These are phyloP conservation scores for Globisporangium alternatum DNA, from an alignment of 352 stramenopile genomes.

Conservation along the genomic window DNA sequence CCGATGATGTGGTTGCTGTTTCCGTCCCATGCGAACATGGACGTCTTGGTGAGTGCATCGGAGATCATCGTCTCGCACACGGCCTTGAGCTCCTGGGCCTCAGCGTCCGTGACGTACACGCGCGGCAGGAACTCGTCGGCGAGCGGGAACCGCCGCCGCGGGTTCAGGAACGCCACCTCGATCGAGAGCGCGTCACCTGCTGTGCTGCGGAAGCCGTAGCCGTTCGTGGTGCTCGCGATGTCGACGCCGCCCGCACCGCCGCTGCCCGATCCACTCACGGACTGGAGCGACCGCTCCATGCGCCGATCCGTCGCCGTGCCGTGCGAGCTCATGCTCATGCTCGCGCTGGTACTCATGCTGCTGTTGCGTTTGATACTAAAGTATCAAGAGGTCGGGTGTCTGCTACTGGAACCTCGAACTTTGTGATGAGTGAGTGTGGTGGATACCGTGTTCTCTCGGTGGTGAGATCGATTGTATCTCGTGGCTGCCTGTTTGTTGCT, in stretches of 20 bases:
- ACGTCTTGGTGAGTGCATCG: conserved; percentile 44
- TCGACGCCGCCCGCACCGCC: conserved; percentile 25
- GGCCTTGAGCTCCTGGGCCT: conserved; percentile 41
- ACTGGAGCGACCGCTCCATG: conserved; percentile 13
- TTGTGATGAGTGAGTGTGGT: too few relatives aligned
- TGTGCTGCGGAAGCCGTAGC: conserved; percentile 47
- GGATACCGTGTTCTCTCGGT: neutral
- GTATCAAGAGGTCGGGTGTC: too few relatives aligned
- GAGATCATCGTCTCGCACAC: conserved; percentile 46
- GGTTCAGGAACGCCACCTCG: conserved; percentile 57
- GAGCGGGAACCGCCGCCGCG: conserved; percentile 55
- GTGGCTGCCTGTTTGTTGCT: neutral
- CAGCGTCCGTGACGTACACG: conserved; percentile 33
- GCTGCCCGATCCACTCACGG: conserved; percentile 23
- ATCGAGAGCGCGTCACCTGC: conserved; percentile 57
- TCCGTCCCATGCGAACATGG: conserved; percentile 55
- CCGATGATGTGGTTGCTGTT: conserved; percentile 40
- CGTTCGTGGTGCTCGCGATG: conserved; percentile 38
- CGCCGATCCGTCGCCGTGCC: conserved; percentile 6
- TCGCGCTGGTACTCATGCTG: neutral
- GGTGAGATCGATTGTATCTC: neutral
- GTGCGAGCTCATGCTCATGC: conserved; percentile 1
- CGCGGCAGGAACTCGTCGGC: conserved; percentile 48
- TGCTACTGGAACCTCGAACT: too few relatives aligned
- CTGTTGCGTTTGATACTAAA: neutral